Evolutionary conservation across 371 early-diverging fungal genomes (phyloP).

Genomic region (Mucor racemosus): DNA sequence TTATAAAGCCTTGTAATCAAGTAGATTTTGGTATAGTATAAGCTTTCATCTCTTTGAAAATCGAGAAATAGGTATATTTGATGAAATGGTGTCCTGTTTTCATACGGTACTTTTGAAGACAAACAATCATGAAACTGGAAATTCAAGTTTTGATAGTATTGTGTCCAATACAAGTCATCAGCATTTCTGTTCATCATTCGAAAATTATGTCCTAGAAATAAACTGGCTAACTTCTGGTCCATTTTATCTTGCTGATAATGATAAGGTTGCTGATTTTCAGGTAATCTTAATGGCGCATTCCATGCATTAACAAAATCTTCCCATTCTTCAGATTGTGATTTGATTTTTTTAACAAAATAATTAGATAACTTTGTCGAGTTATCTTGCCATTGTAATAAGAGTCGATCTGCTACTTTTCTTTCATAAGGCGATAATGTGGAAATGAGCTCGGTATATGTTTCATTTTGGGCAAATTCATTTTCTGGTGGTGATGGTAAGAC

Average conservation of each 20-base stretch:
- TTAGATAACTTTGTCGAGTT: background rate
- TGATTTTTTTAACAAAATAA: background rate
- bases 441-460: background rate
- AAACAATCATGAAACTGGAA: background rate
- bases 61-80: background rate
- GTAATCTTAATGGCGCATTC: background rate
- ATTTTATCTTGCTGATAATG: background rate
- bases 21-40: background rate
- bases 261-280: background rate
- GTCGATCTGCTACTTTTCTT: background rate
- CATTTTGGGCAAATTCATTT: background rate
- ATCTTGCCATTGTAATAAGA: background rate
- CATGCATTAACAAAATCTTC: background rate
- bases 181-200: background rate
- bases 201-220: background rate
- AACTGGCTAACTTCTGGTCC: background rate
- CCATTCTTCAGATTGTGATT: background rate
- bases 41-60: background rate
- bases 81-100: background rate
- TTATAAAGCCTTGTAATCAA: background rate
- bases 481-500: background rate
- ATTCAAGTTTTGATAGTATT: background rate
- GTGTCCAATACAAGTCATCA: background rate
- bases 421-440: background rate
- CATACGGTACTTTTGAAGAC: background rate